These are phyloP conservation scores for Penicillium fuscoglaucum DNA, from an alignment of 2,329 filamentous ascomycete species.

Conservation along the genomic window DNA sequence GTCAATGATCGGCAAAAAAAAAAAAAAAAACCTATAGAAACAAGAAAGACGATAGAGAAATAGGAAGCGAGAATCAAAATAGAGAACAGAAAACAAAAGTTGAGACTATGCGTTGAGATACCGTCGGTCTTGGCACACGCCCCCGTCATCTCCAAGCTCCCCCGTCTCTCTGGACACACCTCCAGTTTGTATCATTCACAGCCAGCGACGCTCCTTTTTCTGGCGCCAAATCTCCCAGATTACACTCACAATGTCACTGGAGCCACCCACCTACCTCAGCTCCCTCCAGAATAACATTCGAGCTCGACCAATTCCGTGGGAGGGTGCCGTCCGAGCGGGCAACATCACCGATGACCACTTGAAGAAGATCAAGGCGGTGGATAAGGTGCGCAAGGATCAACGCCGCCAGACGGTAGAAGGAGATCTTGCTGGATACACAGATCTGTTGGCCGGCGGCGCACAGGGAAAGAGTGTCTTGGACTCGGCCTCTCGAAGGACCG, in stretches of 20 bases:
- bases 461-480: constrained; percentile 75
- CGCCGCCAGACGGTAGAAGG: constrained; percentile 77
- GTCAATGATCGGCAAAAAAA: neutral
- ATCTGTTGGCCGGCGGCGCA: constrained; percentile 71
- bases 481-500: constrained; percentile 77
- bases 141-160: constrained; percentile 29
- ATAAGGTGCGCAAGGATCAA: constrained; percentile 92
- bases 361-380: constrained; percentile 92
- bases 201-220: constrained; percentile 11
- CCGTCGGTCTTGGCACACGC: constrained; percentile 27
- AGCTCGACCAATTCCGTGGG: constrained; percentile 93
- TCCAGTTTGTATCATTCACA: constrained; percentile 6
- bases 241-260: constrained; percentile 71
- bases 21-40: neutral
- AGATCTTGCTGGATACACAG: constrained; percentile 76
- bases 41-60: constrained; percentile 4
- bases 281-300: constrained; percentile 97
- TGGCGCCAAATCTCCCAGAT: constrained; percentile 8
- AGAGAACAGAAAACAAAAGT: constrained; percentile 5
- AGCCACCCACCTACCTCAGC: constrained; percentile 82
- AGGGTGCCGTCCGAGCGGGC: constrained; percentile 88
- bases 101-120: constrained; percentile 14
- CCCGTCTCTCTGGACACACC: constrained; percentile 19
- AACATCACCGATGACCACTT: constrained; percentile 93
- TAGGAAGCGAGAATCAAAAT: constrained; percentile 1